phyloP scores from a whole-genome alignment of 2,329 filamentous ascomycete genomes.

The Paecilomyces fulvus region DNA sequence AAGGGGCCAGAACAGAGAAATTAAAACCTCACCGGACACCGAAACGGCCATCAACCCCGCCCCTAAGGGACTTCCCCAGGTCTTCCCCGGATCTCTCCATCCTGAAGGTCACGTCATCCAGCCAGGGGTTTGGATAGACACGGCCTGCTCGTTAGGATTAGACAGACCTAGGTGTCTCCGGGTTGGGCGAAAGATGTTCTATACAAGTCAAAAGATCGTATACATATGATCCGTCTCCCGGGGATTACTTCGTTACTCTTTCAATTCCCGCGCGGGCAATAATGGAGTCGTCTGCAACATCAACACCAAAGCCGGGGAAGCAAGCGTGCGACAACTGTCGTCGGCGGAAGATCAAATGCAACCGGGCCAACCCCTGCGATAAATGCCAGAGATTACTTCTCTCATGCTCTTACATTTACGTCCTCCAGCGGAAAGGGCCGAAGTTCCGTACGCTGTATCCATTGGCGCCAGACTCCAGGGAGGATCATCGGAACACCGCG shows the following conservation, averaged over 20 bases:
- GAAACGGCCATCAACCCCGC: background rate
- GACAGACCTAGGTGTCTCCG: background rate
- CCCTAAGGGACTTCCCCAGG: background rate
- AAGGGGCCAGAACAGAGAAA: background rate
- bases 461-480: conserved; percentile 21
- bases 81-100: background rate
- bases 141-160: background rate
- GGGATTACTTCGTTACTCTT: background rate
- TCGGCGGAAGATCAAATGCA: conserved; percentile 35
- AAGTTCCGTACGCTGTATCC: conserved; percentile 33
- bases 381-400: conserved; percentile 30
- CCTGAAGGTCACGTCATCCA: background rate
- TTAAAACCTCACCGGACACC: background rate
- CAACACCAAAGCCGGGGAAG: conserved; percentile 18
- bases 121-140: background rate
- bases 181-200: background rate
- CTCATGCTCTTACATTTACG: conserved; percentile 32
- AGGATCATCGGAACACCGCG: conserved; percentile 7
- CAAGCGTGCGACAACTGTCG: conserved; percentile 36
- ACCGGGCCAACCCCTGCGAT: conserved; percentile 32
- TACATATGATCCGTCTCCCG: background rate
- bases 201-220: background rate
- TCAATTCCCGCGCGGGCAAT: background rate
- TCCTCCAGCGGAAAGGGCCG: conserved; percentile 30
- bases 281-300: conserved; percentile 1